These are phyloP conservation scores for Rasamsonia emersonii DNA, from an alignment of 2,329 filamentous ascomycete species.

Conservation along the genomic window DNA sequence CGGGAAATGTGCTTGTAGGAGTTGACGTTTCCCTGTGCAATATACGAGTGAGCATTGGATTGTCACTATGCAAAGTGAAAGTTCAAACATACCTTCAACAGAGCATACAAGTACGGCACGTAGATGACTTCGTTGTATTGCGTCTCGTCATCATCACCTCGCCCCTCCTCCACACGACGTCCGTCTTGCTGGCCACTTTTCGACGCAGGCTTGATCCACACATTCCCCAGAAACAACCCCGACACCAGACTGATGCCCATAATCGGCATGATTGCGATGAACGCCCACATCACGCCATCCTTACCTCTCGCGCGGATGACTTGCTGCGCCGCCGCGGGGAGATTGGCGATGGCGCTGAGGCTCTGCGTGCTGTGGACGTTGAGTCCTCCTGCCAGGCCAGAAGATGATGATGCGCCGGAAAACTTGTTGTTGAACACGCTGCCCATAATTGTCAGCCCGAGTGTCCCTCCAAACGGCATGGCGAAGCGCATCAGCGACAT, in stretches of 20 bases:
- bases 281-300: constrained; percentile 57
- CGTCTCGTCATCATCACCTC: constrained; percentile 6
- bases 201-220: constrained; percentile 36
- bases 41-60: neutral
- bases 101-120: constrained; percentile 23
- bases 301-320: constrained; percentile 38
- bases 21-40: constrained; percentile 16
- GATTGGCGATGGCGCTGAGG: constrained; percentile 27
- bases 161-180: neutral
- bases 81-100: constrained; percentile 17
- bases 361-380: constrained; percentile 28
- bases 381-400: constrained; percentile 22
- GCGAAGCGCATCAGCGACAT: constrained; percentile 54
- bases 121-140: constrained; percentile 22
- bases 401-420: constrained; percentile 14
- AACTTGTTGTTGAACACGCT: constrained; percentile 58
- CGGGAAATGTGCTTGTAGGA: constrained; percentile 16
- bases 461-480: constrained; percentile 54
- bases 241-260: constrained; percentile 42
- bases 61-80: neutral
- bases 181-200: constrained; percentile 13
- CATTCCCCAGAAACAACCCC: constrained; percentile 42
- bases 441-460: constrained; percentile 59
- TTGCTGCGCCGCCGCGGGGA: constrained; percentile 27
- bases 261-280: constrained; percentile 53